Conservation (phyloP, 2,329 filamentous ascomycete genomes). For the Rutstroemia sp. region DNA sequence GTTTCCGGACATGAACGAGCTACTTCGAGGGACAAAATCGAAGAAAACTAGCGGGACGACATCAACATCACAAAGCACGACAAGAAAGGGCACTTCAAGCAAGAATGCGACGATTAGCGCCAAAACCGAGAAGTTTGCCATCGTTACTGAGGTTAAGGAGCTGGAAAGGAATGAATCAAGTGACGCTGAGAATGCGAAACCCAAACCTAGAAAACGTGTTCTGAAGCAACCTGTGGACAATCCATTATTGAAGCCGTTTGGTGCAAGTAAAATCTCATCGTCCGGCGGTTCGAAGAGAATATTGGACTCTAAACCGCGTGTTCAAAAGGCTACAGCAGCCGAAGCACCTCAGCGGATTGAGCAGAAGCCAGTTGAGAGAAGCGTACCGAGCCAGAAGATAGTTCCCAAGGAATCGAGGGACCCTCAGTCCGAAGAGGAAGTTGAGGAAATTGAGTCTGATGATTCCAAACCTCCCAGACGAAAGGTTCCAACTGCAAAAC, state of each 20-base stretch:
- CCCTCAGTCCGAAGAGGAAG: neutral
- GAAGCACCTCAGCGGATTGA: neutral
- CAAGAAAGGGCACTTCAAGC: neutral
- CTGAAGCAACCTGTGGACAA: slow-evolving; percentile 20
- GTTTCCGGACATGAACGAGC: slow-evolving; percentile 15
- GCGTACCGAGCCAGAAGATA: neutral
- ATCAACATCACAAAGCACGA: neutral
- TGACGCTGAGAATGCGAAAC: slow-evolving; percentile 1
- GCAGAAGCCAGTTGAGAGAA: neutral
- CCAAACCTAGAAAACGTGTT: slow-evolving; percentile 20
- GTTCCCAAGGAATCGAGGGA: neutral
- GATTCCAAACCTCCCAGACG: neutral
- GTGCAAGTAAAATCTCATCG: neutral
- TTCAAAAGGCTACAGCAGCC: neutral
- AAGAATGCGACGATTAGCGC: neutral
- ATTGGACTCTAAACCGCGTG: neutral
- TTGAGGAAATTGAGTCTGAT: neutral
- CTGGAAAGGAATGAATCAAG: slow-evolving; percentile 1
- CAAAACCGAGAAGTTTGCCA: neutral
- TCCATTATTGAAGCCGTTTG: slow-evolving; percentile 19
- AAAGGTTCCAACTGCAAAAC: neutral
- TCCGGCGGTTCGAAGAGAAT: neutral
- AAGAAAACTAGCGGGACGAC: neutral
- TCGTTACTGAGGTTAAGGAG: neutral
- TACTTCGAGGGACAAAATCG: slow-evolving; percentile 4